A percentile compares a stretch with the other conserved stretches of the same genome.
Conservation (phyloP, 495 filamentous ascomycete species). For the Penicillium mononematosum region DNA sequence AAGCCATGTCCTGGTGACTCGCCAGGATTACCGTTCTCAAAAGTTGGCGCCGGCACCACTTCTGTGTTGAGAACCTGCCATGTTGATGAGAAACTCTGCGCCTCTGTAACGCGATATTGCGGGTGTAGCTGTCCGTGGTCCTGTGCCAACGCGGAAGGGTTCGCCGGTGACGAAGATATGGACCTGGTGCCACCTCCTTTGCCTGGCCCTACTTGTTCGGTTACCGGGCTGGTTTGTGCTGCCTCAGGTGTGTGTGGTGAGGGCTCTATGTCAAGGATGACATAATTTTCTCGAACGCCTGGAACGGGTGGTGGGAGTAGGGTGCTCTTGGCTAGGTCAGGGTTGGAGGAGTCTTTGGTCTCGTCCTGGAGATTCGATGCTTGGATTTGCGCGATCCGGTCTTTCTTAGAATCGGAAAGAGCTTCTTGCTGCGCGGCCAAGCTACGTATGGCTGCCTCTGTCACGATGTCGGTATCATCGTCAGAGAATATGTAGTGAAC, state of each 20-base stretch:
- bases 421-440: constrained; percentile 37
- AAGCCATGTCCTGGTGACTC: constrained; percentile 40
- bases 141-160: constrained; percentile 6
- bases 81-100: constrained; percentile 49
- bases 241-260: constrained; percentile 8
- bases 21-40: constrained; percentile 46
- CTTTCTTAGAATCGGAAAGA: constrained; percentile 17
- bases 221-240: background rate
- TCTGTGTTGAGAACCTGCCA: constrained; percentile 56
- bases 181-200: constrained; percentile 15
- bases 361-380: constrained; percentile 11
- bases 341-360: constrained; percentile 16
- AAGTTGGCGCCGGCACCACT: constrained; percentile 57
- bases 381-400: constrained; percentile 11
- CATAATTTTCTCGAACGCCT: constrained; percentile 43
- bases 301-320: constrained; percentile 42
- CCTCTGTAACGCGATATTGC: constrained; percentile 42
- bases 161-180: constrained; percentile 25
- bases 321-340: constrained; percentile 23
- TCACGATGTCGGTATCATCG: constrained; percentile 66
- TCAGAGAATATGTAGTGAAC: constrained; percentile 91
- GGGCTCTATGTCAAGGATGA: constrained; percentile 45
- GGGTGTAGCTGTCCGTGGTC: constrained; percentile 34
- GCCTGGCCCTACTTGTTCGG: constrained; percentile 4
- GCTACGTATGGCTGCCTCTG: constrained; percentile 49